phyloP scores from a whole-genome alignment of 768 basidiomycete genomes.

The Nidularia sp. region DNA sequence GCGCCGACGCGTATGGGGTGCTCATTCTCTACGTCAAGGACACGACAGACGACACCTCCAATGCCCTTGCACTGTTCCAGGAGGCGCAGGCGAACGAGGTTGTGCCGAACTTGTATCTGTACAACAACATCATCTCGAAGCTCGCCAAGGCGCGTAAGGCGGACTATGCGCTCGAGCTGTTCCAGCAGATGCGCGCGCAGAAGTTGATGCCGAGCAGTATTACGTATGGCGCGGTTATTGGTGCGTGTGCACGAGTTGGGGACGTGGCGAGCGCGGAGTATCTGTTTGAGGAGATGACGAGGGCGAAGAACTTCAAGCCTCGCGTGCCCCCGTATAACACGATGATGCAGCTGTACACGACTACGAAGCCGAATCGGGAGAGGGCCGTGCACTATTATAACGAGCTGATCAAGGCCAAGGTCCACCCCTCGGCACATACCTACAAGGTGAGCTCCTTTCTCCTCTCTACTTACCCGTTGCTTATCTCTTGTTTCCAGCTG shows the following conservation, averaged over 20 bases:
- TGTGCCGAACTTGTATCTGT: constrained; percentile 79
- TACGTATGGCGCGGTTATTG: constrained; percentile 92
- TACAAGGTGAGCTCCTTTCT: constrained; percentile 62
- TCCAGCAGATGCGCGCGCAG: constrained; percentile 77
- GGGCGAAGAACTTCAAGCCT: constrained; percentile 71
- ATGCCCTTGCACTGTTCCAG: constrained; percentile 79
- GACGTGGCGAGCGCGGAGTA: constrained; percentile 78
- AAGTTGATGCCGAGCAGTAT: constrained; percentile 72
- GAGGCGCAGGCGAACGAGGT: constrained; percentile 73
- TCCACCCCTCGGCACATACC: constrained; percentile 84
- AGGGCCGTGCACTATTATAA: constrained; percentile 75
- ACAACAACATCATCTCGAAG: constrained; percentile 97
- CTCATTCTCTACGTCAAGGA: constrained; percentile 86
- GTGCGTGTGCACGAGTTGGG: constrained; percentile 91
- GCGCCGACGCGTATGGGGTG: constrained; percentile 88
- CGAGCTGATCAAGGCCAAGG: constrained; percentile 51
- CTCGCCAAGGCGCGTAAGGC: constrained; percentile 92
- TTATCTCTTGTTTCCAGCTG: constrained; percentile 40
- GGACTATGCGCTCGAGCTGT: constrained; percentile 82
- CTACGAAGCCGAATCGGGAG: constrained; percentile 82
- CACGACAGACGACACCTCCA: constrained; percentile 91
- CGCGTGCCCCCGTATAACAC: constrained; percentile 95
- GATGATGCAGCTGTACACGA: constrained; percentile 96
- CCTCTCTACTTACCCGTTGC: constrained; percentile 2
- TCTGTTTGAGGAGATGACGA: constrained; percentile 83